Conservation (phyloP, 139 green algal species). For the Astrephomene gubernaculifera region DNA sequence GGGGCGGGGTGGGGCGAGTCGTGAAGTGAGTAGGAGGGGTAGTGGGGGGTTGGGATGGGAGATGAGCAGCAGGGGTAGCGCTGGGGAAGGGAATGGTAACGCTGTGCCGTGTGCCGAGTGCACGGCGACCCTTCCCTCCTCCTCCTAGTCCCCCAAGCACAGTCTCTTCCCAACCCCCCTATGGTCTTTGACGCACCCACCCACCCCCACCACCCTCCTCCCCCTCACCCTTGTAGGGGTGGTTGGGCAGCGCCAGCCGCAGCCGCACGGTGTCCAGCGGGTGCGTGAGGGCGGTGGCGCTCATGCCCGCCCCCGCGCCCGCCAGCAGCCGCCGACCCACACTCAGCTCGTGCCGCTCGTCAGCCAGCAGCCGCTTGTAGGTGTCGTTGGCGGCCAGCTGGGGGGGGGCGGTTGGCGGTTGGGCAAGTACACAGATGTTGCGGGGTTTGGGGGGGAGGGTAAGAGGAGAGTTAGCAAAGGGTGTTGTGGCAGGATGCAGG, state of each 20-base stretch:
- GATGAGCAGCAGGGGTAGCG: not conserved
- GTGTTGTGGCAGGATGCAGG: too few species aligned
- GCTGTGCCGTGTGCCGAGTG: too few species aligned
- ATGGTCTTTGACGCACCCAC: not conserved
- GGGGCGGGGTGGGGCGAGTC: too few species aligned
- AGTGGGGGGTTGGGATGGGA: not conserved
- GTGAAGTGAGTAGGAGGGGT: too few species aligned
- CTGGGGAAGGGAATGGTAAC: not conserved
- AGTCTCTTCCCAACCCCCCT: not conserved
- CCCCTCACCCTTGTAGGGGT: constrained; percentile 74
- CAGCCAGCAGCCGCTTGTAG: constrained; percentile 84
- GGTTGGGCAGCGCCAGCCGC: constrained; percentile 87
- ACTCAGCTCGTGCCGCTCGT: constrained; percentile 74
- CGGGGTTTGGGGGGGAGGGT: too few species aligned
- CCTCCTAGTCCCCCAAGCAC: not conserved
- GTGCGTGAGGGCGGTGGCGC: constrained; percentile 94
- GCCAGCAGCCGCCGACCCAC: constrained; percentile 76
- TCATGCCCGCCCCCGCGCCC: constrained; percentile 95
- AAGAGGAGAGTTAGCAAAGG: too few species aligned
- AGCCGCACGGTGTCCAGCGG: constrained; percentile 94
- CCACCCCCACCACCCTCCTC: not conserved
- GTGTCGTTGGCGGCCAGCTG: constrained; percentile 84
- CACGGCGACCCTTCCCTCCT: too few species aligned
- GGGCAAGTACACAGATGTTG: too few species aligned
- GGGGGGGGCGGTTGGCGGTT: too few species aligned